Percentiles rank a stretch among this genome's conserved stretches.
Evolutionary conservation across 2,329 filamentous ascomycete genomes (phyloP).

Genomic region (Fusarium cyanostomum): DNA sequence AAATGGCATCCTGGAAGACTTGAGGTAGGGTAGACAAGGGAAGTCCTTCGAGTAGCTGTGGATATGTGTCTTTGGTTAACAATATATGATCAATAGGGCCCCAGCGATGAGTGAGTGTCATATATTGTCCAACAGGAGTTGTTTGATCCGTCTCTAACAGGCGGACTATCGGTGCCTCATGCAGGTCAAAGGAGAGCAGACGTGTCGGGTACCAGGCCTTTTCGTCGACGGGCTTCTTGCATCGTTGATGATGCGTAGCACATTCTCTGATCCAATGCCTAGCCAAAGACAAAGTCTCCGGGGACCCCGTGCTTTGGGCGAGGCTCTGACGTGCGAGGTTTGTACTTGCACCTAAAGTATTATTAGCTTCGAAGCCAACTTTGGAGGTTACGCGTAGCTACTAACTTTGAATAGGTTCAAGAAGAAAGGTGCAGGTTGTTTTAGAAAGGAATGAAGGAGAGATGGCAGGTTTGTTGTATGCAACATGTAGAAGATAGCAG

Average conservation of each 20-base stretch:
- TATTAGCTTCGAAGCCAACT: not conserved
- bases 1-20: conserved; percentile 2
- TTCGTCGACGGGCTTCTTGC: not conserved
- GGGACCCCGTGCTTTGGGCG: not conserved
- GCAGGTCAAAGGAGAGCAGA: not conserved
- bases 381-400: no score
- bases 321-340: not conserved
- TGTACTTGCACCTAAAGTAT: no score
- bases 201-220: conserved; percentile 3
- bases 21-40: not conserved
- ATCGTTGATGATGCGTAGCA: not conserved
- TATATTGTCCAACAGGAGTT: not conserved
- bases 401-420: no score
- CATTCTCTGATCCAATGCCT: conserved; percentile 1
- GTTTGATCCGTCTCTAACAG: not conserved
- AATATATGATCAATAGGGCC: not conserved
- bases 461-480: no score
- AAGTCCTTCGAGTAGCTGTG: not conserved
- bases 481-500: no score
- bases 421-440: no score
- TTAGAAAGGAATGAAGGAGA: no score
- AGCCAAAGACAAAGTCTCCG: not conserved
- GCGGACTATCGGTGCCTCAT: not conserved
- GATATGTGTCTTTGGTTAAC: not conserved
- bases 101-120: conserved; percentile 8